Percentiles rank a stretch among this genome's conserved stretches.
Conservation (phyloP, 2,329 filamentous ascomycete species). For the Xylaria digitata region DNA sequence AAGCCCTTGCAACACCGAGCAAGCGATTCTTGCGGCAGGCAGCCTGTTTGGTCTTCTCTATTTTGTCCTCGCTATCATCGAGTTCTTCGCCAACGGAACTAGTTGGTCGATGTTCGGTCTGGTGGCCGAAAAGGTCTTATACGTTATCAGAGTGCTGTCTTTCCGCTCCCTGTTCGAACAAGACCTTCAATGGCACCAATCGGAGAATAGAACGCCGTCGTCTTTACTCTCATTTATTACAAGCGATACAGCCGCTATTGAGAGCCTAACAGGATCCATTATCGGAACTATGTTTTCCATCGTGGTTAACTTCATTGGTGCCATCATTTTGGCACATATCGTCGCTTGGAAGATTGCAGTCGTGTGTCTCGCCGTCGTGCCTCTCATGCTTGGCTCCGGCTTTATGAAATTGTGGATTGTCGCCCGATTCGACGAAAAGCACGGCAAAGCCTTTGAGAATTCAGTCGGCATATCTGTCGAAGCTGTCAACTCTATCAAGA, state of each 20-base stretch:
- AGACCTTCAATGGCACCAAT: conserved; percentile 77
- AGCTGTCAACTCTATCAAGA: conserved; percentile 73
- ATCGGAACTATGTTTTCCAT: conserved; percentile 77
- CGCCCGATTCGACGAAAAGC: conserved; percentile 69
- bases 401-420: conserved; percentile 75
- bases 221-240: conserved; percentile 75
- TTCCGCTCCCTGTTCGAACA: conserved; percentile 74
- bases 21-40: conserved; percentile 52
- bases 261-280: conserved; percentile 76
- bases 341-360: conserved; percentile 81
- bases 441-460: conserved; percentile 72
- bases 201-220: conserved; percentile 69
- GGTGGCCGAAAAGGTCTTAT: conserved; percentile 73
- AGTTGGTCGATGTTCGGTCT: conserved; percentile 65
- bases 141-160: conserved; percentile 70
- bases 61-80: conserved; percentile 65
- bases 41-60: conserved; percentile 55
- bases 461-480: conserved; percentile 75
- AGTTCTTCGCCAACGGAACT: conserved; percentile 70
- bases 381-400: conserved; percentile 74
- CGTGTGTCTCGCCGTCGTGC: conserved; percentile 75
- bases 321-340: conserved; percentile 75
- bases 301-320: conserved; percentile 73
- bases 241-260: conserved; percentile 73
- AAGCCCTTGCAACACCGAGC: conserved; percentile 60